Base-by-base conservation (phyloP, 2,329 filamentous ascomycete genomes). In the Plectosphaerella sp. region DNA sequence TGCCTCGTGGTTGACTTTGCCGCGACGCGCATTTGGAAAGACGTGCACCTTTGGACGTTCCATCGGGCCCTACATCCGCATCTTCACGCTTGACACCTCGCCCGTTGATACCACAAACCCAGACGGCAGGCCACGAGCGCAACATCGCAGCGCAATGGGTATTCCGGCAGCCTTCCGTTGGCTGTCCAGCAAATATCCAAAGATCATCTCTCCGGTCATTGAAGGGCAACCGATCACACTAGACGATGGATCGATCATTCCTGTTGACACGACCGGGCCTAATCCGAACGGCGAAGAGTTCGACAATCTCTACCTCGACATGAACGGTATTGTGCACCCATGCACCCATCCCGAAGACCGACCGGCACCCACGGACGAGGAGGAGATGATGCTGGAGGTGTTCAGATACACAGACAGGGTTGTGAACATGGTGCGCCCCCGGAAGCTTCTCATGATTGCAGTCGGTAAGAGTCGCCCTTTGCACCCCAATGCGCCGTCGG, bases 311-410 rank as follows among this genome's bases (percentile, higher is more conserved):
- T 99, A 99, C 66, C 83, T 99, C 57, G 94, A 99, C 65, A 97
- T 99, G 93, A 99, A 99, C 71, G 95, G 94, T 67, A 99, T 99
- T 60, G 94, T 99, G 37, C 94, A 99, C 76, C 95, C 95, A 33
- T 99, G 94, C 74, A 96, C 93, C 46, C 94, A 99, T 73, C 94
- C 94, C 1, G 94, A 99, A 69, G 93, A 97, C 64, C 84, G 85
- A 57, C 91, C 94, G 2, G 84, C 94, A 4, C 94, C 94, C 11
- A 88, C 87, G 64, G 93, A 94, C 55, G 94, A 99, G 74, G 91
- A 96, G 68, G 94, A 97, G 73, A 99, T 99, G 94, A 99, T 99
- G 94, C 69, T 97, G 62, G 95, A 95, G 66, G 86, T 99, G 56
- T 99, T 99, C 78, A 90, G 88, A 66, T 99, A 99, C 72, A 99